Evolutionary conservation across 257 asterid species (phyloP).

Genomic region (Solanum boliviense): DNA sequence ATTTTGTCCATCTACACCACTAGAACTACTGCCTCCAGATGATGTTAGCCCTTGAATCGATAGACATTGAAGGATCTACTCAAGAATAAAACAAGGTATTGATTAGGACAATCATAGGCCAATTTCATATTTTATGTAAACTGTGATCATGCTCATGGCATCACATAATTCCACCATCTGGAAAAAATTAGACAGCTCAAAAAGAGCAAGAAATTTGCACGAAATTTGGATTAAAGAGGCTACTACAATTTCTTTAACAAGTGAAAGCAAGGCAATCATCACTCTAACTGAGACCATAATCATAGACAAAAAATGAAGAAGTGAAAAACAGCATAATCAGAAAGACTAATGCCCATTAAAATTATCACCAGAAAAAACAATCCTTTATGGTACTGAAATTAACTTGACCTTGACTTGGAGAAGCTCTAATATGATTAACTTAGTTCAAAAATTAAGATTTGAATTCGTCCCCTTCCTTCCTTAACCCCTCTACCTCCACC

Average conservation of each 20-base stretch:
- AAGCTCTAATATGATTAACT: neutral
- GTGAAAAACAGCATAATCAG: neutral
- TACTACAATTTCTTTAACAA: neutral
- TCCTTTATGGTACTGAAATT: neutral
- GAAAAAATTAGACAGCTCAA: neutral
- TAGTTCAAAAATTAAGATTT: neutral
- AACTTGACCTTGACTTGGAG: neutral
- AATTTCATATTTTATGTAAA: neutral
- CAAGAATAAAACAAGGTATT: neutral
- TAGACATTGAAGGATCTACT: constrained; percentile 69
- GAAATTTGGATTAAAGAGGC: neutral
- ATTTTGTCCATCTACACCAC: constrained; percentile 68
- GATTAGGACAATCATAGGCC: neutral
- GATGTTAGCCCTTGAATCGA: constrained; percentile 82
- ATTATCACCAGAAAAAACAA: neutral
- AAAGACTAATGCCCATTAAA: neutral
- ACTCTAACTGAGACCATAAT: neutral
- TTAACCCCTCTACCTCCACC: neutral
- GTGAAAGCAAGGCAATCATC: neutral
- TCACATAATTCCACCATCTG: neutral
- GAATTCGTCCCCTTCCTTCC: neutral
- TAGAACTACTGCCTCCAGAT: constrained; percentile 81
- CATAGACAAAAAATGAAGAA: neutral
- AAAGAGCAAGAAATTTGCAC: neutral
- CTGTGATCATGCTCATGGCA: neutral